phyloP scores from a whole-genome alignment of 805 yeast species.

The Kluyveromyces nonfermentans region DNA sequence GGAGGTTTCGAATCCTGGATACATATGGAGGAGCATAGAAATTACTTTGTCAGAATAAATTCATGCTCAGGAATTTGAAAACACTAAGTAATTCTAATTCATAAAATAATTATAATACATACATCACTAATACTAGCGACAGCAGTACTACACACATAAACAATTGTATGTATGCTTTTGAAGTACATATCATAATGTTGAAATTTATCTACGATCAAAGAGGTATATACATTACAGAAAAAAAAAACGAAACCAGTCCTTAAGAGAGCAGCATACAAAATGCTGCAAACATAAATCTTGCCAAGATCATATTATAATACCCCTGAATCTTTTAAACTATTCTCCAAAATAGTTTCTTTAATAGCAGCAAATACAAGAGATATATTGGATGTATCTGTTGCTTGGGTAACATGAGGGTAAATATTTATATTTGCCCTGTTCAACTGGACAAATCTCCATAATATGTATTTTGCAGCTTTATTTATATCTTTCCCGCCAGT shows the following conservation, averaged over 20 bases:
- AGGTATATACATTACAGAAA: not conserved
- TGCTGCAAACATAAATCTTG: too few species aligned
- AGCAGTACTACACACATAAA: not conserved
- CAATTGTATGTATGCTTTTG: not conserved
- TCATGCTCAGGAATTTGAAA: conserved; percentile 25
- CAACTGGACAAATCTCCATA: conserved; percentile 82
- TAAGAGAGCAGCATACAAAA: not conserved
- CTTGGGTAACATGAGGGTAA: conserved; percentile 89
- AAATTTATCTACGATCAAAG: not conserved
- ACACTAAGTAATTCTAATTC: not conserved
- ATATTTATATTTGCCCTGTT: conserved; percentile 75
- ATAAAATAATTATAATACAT: too few species aligned
- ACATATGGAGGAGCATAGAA: conserved; percentile 32
- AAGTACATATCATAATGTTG: not conserved
- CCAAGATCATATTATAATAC: conserved; percentile 47
- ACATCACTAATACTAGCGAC: not conserved
- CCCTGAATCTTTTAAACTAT: conserved; percentile 68
- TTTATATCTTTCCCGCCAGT: conserved; percentile 83
- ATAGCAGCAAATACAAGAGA: conserved; percentile 79
- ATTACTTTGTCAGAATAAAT: conserved; percentile 29
- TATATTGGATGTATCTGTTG: conserved; percentile 86
- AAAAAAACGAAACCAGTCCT: not conserved
- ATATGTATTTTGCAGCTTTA: conserved; percentile 83
- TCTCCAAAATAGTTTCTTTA: conserved; percentile 69
- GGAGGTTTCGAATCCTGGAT: conserved; percentile 12